phyloP scores from a whole-genome alignment of 83 land plant genomes.

The Larix sibirica region DNA sequence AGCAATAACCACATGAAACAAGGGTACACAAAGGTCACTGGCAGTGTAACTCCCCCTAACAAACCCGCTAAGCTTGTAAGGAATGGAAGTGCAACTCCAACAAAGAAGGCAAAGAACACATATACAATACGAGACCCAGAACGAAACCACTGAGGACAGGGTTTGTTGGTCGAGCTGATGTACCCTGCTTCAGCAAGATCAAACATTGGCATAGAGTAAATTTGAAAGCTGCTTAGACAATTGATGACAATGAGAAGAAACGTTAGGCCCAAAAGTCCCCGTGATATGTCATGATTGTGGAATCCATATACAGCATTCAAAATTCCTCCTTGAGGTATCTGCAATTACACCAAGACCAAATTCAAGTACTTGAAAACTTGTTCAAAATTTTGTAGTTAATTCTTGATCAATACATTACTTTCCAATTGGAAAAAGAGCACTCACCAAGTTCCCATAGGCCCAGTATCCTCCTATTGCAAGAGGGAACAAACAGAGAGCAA shows the following conservation, averaged over 20 bases:
- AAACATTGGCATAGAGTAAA: conserved; percentile 79
- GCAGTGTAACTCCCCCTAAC: conserved; percentile 74
- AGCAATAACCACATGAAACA: conserved; percentile 85
- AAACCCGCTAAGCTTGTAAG: conserved; percentile 68
- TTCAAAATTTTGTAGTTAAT: neutral
- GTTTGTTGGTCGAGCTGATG: conserved; percentile 41
- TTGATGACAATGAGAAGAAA: conserved; percentile 67
- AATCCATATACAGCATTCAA: conserved; percentile 35
- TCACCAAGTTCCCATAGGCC: conserved; percentile 82
- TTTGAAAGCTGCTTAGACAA: conserved; percentile 70
- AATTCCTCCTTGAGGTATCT: conserved; percentile 62
- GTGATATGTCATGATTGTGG: conserved; percentile 43
- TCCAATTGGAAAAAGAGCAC: neutral
- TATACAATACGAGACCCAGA: conserved; percentile 44
- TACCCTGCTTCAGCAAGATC: conserved; percentile 74
- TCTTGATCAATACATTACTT: neutral
- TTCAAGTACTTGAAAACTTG: neutral
- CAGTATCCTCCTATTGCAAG: conserved; percentile 79
- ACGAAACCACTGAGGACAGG: conserved; percentile 61
- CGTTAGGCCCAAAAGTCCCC: conserved; percentile 42
- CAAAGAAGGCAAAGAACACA: conserved; percentile 47
- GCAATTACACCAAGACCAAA: conserved; percentile 9
- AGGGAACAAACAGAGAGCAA: conserved; percentile 75
- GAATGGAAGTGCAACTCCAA: conserved; percentile 77
- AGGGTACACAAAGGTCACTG: conserved; percentile 81